These are phyloP conservation scores for Ailanthus altissimus DNA, from an alignment of 345 rosid species.

Conservation along the genomic window DNA sequence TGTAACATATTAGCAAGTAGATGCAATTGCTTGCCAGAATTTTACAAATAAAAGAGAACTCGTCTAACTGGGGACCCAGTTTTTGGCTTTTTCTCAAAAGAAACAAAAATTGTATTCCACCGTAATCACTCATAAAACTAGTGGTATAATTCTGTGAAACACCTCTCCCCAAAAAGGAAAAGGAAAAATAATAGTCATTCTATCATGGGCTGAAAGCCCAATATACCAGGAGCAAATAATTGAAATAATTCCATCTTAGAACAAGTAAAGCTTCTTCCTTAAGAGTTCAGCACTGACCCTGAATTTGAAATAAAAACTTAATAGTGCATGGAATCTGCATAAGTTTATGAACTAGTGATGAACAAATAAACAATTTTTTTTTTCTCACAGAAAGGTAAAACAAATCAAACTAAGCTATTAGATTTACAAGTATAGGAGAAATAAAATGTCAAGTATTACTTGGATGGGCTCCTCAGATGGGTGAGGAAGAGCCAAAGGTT, in stretches of 20 bases:
- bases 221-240: neutral
- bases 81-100: neutral
- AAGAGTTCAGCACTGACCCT: neutral
- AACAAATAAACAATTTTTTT: neutral
- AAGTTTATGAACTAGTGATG: slow-evolving; percentile 9
- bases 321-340: neutral
- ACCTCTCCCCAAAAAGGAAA: neutral
- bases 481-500: slow-evolving; percentile 94
- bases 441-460: slow-evolving; percentile 39
- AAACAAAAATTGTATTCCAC: neutral
- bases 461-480: slow-evolving; percentile 97
- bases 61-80: neutral
- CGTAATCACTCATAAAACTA: neutral
- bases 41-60: neutral
- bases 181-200: neutral
- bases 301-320: slow-evolving; percentile 1
- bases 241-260: neutral
- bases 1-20: neutral
- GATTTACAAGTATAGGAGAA: neutral
- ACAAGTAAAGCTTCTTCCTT: slow-evolving; percentile 10
- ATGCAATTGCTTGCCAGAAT: neutral
- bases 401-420: neutral
- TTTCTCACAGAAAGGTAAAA: neutral
- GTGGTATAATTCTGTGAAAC: neutral
- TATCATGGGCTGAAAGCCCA: neutral